phyloP scores from a whole-genome alignment of 1,139 yeast genomes.

The Ogataea hybrid region DNA sequence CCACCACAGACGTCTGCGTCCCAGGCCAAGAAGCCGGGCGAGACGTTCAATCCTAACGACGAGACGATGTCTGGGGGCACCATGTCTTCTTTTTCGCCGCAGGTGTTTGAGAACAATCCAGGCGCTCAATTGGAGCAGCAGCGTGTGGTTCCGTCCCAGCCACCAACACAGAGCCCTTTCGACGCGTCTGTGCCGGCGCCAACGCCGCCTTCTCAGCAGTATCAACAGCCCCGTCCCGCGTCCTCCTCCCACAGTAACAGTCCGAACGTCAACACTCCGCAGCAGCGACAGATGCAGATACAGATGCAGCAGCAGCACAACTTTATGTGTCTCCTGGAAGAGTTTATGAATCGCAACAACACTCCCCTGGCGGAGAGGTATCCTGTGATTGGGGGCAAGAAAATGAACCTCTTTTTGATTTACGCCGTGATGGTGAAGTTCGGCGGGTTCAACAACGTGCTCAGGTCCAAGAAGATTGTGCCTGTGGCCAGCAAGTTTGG shows the following conservation, averaged over 20 bases:
- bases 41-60: no score
- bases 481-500: slow-evolving; percentile 50
- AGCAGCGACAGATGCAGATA: slow-evolving; percentile 20
- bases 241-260: slow-evolving; percentile 16
- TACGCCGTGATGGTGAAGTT: slow-evolving; percentile 67
- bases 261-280: slow-evolving; percentile 23
- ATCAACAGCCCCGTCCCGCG: slow-evolving; percentile 19
- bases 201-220: slow-evolving; percentile 22
- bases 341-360: slow-evolving; percentile 74
- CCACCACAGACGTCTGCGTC: no score
- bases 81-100: no score
- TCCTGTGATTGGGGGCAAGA: slow-evolving; percentile 62
- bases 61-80: no score
- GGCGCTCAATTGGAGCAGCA: no score
- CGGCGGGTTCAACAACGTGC: slow-evolving; percentile 68
- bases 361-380: slow-evolving; percentile 58
- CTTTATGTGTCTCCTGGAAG: slow-evolving; percentile 58
- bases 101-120: no score
- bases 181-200: slow-evolving; percentile 22
- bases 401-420: slow-evolving; percentile 65
- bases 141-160: no score
- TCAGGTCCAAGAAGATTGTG: slow-evolving; percentile 50
- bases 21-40: no score
- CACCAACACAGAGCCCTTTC: no score
- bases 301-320: slow-evolving; percentile 27